phyloP scores from a whole-genome alignment of 345 rosid genomes.

The Hibiscus tridactylites region DNA sequence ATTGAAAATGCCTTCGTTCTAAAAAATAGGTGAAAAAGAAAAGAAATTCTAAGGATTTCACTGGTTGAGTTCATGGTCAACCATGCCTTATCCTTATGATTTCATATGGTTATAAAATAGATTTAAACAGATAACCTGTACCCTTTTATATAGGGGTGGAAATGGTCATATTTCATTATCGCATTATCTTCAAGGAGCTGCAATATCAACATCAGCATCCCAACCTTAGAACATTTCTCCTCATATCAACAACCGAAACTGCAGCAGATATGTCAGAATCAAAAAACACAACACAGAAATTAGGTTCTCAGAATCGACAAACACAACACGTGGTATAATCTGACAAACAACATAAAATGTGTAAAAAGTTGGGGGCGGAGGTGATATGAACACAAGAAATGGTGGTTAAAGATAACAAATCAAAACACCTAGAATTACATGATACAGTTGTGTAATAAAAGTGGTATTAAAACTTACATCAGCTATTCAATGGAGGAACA shows the following conservation, averaged over 20 bases:
- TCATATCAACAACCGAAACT: slow-evolving; percentile 14
- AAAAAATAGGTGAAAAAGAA: neutral
- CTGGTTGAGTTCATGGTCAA: neutral
- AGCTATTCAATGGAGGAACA: neutral
- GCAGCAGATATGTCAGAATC: slow-evolving; percentile 11
- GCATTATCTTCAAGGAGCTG: slow-evolving; percentile 3
- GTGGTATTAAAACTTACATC: neutral
- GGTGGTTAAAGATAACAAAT: neutral
- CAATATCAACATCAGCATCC: slow-evolving; percentile 6
- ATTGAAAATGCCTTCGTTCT: neutral
- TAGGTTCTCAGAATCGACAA: neutral
- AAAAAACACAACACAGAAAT: too few relatives aligned
- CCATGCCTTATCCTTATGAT: neutral
- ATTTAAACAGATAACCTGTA: neutral
- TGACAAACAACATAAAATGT: neutral
- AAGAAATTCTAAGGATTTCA: neutral
- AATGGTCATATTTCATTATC: neutral
- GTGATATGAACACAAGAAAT: neutral
- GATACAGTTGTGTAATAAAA: neutral
- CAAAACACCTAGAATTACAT: neutral
- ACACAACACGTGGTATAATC: neutral
- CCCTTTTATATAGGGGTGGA: neutral
- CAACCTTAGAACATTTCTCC: slow-evolving; percentile 6
- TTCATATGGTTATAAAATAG: neutral
- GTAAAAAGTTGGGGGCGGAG: neutral